Evolutionary conservation across 2,329 filamentous ascomycete species (phyloP).

Genomic region (Coniella vitis): DNA sequence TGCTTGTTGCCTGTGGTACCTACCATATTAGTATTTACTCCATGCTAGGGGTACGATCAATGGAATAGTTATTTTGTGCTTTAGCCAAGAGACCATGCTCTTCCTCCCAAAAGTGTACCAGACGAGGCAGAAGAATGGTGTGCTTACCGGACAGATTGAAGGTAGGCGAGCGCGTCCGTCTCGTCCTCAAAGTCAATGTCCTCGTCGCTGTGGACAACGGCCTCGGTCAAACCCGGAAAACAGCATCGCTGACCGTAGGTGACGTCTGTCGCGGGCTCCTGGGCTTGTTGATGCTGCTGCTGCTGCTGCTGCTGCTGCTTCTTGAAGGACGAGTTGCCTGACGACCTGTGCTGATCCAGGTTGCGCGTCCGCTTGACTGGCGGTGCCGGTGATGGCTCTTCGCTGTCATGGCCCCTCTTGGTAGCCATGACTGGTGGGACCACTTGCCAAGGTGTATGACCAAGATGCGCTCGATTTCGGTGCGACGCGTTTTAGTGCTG

Average conservation of each 20-base stretch:
- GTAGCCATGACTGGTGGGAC: conserved; percentile 18
- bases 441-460: background rate
- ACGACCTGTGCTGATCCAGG: conserved; percentile 3
- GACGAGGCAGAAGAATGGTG: background rate
- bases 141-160: conserved; percentile 65
- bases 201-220: conserved; percentile 39
- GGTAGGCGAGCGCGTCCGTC: conserved; percentile 61
- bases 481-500: no score
- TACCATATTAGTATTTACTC: conserved; percentile 41
- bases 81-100: conserved; percentile 14
- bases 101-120: conserved; percentile 1
- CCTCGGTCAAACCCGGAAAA: conserved; percentile 55
- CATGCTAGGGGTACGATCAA: background rate
- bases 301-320: conserved; percentile 30
- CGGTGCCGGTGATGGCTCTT: conserved; percentile 10
- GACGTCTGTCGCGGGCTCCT: conserved; percentile 46
- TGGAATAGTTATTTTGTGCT: conserved; percentile 1
- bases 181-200: conserved; percentile 63
- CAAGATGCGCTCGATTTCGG: background rate
- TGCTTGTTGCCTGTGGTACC: conserved; percentile 64
- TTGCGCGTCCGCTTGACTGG: conserved; percentile 21
- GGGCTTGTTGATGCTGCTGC: background rate
- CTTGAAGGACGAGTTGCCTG: no score
- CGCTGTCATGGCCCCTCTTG: conserved; percentile 20
- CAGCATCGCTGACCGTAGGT: conserved; percentile 67